phyloP scores from a whole-genome alignment of 345 rosid species.

The Sisymbrium irio region DNA sequence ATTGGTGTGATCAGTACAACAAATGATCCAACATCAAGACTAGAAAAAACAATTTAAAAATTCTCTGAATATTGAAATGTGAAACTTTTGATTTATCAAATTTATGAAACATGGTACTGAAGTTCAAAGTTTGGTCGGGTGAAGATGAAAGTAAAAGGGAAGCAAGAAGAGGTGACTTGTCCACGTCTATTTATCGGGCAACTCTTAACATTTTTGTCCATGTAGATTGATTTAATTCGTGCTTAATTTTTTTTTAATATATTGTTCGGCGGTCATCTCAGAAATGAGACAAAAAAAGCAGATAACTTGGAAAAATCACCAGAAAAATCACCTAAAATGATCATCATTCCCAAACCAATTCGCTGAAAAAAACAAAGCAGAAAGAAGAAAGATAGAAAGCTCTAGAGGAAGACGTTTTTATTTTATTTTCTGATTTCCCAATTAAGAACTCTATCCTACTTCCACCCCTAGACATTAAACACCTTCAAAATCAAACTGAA shows the following conservation, averaged over 20 bases:
- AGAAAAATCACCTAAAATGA: no score
- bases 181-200: conserved; percentile 20
- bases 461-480: no score
- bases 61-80: neutral
- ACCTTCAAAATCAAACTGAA: no score
- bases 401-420: no score
- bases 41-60: neutral
- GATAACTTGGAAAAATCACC: conserved; percentile 21
- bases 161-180: conserved; percentile 36
- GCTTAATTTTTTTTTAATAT: neutral
- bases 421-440: no score
- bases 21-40: conserved; percentile 3
- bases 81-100: neutral
- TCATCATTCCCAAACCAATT: no score
- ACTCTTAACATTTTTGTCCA: conserved; percentile 5
- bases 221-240: conserved; percentile 3
- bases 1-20: neutral
- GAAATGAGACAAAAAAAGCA: conserved; percentile 26
- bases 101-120: neutral
- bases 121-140: conserved; percentile 29
- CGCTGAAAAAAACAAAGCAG: no score
- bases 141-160: conserved; percentile 37
- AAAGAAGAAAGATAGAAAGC: no score
- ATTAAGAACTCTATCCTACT: no score
- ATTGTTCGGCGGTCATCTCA: conserved; percentile 20